Evolutionary conservation across 176 grass and related monocot species (phyloP), one percentile per base, ranked within the genome.

Genomic region (Avena eriantha): DNA sequence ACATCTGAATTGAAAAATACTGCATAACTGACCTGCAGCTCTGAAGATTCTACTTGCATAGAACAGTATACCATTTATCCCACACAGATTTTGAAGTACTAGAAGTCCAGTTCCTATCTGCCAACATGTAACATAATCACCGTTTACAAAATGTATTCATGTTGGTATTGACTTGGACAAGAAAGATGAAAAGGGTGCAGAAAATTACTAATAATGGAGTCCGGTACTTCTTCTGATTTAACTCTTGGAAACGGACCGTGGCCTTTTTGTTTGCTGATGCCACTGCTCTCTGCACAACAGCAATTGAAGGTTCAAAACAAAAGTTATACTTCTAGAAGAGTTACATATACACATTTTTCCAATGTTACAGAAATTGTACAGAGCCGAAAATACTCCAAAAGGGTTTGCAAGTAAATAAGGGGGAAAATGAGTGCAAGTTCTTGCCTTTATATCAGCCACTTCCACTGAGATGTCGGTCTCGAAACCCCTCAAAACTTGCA

Each of bases 401-500:
- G 24, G 15, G 26, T 71, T 76, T 54, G 14, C 48, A 76, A 54
- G 48, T 54, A 17, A 54, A 77, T 55, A 15, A 10, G 49, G 50
- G 73, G 7, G 7, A 2, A 18, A 18, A 29, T 26, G 7, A 18
- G 49, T 11, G 0, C 26, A 77, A 33, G 26, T 55, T 35, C 55
- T 53, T 85, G 80, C 93, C 93, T 95, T 98, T 84, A 95, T 98
- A 86, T 95, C 96, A 91, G 91, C 95, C 21, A 94, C 73, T 95
- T 98, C 93, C 64, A 83, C 63, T 83, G 86, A 90, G 43, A 98
- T 98, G 58, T 98, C 96, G 63, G 90, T 90, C 78, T 96, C 93
- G n/a, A 96, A 98, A 86, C 96, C 96, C 76, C 96, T 94, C 80
- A 98, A 83, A 82, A 98, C 96, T 95, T 98, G 96, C 48, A 98